Conservation (phyloP, 768 basidiomycete species). For the Tulasnella sp. region DNA sequence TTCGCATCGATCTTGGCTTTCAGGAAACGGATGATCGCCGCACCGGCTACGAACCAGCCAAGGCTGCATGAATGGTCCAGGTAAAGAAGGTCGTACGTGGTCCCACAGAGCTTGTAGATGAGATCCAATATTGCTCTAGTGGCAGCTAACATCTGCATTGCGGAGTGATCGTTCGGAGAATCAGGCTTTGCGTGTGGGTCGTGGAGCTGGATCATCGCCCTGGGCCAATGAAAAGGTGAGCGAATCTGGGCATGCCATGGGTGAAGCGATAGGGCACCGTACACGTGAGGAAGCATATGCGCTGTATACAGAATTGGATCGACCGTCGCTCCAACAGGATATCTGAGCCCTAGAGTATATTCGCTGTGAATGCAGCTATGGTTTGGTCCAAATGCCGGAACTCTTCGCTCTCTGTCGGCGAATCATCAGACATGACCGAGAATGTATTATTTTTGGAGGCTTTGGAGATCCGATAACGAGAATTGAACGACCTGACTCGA, state of each 20-base stretch:
- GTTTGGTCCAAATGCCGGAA: constrained; percentile 57
- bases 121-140: constrained; percentile 13
- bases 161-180: constrained; percentile 13
- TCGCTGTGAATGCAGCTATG: constrained; percentile 47
- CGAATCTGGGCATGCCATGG: neutral
- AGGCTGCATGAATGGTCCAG: constrained; percentile 26
- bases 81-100: constrained; percentile 8
- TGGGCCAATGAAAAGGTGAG: neutral
- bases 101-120: constrained; percentile 17
- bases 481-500: constrained; percentile 18
- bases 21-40: constrained; percentile 6
- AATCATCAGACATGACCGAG: neutral
- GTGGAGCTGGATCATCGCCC: constrained; percentile 16
- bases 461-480: neutral
- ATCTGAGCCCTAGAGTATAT: constrained; percentile 47
- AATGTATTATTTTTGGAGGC: neutral
- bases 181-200: constrained; percentile 17
- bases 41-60: constrained; percentile 14
- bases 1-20: neutral
- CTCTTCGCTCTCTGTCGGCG: constrained; percentile 48
- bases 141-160: constrained; percentile 4
- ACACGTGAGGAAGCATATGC: constrained; percentile 29
- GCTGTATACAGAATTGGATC: constrained; percentile 48
- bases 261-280: neutral
- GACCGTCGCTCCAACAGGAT: constrained; percentile 45